phyloP scores from a whole-genome alignment of 768 basidiomycete species.

The Boletus patriciae region DNA sequence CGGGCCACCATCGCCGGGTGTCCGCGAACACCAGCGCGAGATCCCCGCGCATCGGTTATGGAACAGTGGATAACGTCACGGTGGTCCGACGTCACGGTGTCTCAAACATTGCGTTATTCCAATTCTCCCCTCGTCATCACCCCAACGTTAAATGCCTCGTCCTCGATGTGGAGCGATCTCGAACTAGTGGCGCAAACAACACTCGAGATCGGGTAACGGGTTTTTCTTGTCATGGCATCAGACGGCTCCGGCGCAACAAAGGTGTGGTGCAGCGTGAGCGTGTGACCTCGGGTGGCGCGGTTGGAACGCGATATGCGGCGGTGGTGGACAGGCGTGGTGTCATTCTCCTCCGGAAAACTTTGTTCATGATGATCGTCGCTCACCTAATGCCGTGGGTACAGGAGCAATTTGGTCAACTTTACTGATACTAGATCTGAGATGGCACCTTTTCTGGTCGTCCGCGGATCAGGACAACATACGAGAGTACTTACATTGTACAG shows the following conservation, averaged over 20 bases:
- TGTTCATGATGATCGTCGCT: conserved; percentile 25
- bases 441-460: conserved; percentile 22
- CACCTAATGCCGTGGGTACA: conserved; percentile 16
- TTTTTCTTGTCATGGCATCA: background rate
- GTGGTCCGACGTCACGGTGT: background rate
- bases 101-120: background rate
- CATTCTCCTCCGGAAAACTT: background rate
- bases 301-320: conserved; percentile 3
- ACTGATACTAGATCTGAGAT: conserved; percentile 21
- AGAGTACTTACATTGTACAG: background rate
- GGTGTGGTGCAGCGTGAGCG: background rate
- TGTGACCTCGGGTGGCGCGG: conserved; percentile 8
- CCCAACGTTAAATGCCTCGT: background rate
- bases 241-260: background rate
- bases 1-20: background rate
- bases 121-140: background rate
- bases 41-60: conserved; percentile 20
- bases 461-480: conserved; percentile 25
- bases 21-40: conserved; percentile 15
- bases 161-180: conserved; percentile 11
- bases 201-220: background rate
- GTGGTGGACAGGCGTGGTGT: background rate
- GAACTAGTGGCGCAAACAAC: background rate
- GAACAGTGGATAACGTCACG: conserved; percentile 11
- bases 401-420: background rate